phyloP scores from a whole-genome alignment of 2,329 filamentous ascomycete genomes.

The Fusarium proliferatum region DNA sequence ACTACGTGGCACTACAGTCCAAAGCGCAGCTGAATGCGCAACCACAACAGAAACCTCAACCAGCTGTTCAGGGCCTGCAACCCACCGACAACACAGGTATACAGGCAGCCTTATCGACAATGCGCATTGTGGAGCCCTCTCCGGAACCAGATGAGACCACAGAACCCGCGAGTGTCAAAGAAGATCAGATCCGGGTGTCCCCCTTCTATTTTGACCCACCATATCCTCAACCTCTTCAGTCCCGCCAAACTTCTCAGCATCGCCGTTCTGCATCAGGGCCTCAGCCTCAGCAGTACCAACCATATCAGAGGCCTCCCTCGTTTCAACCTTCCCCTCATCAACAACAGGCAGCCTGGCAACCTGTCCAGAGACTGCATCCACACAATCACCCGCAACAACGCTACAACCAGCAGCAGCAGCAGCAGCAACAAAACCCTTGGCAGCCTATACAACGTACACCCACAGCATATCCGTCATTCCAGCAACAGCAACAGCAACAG shows the following conservation, averaged over 20 bases:
- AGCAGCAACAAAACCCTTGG: constrained; percentile 37
- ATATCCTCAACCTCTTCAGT: constrained; percentile 41
- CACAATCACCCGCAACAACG: constrained; percentile 33
- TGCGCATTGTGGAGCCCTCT: constrained; percentile 53
- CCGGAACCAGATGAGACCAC: constrained; percentile 46
- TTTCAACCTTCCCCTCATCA: constrained; percentile 31
- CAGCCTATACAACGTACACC: constrained; percentile 26
- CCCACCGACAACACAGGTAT: constrained; percentile 37
- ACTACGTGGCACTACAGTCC: not conserved
- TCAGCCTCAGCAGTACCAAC: constrained; percentile 24
- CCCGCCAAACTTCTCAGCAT: constrained; percentile 26
- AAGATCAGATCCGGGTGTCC: constrained; percentile 24
- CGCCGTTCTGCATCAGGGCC: constrained; percentile 25
- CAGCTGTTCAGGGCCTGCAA: constrained; percentile 11
- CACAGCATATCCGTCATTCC: constrained; percentile 37
- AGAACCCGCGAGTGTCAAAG: constrained; percentile 1
- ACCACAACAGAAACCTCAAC: constrained; percentile 4
- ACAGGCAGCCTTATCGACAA: constrained; percentile 48
- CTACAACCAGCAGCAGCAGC: constrained; percentile 18
- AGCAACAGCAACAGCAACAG: constrained; percentile 34
- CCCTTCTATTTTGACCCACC: constrained; percentile 41
- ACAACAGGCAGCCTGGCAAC: constrained; percentile 31
- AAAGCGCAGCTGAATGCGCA: not conserved
- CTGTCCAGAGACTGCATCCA: constrained; percentile 26
- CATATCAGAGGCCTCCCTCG: constrained; percentile 31